Base-by-base conservation (phyloP, 2,329 filamentous ascomycete genomes). In the Sporothrix humicola region DNA sequence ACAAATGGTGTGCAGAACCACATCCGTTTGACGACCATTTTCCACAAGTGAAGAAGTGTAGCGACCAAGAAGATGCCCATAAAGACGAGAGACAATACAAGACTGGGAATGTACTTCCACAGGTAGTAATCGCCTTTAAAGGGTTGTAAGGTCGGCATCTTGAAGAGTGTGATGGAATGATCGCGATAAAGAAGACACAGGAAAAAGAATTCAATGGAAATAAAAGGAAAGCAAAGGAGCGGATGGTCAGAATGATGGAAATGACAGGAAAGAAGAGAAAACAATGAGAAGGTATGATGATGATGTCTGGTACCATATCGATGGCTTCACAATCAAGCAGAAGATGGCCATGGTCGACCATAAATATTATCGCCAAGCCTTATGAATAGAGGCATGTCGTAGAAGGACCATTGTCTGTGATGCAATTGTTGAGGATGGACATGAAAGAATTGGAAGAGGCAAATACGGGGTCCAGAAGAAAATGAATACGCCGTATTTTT, bases 61-160 rank as follows among this genome's bases (percentile, higher is more conserved):
- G 44, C 20, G 46, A 70, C 26, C 3, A 63, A 42, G 37, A 74
- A 74, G 15, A 74, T 13, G 10, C 26, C 46, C 4, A 61, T 56
- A 48, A 72, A 74, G 46, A 70, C 56, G 6, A 74, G 46, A 20
- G 73, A 65, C 8, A 66, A 26, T 6, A 70, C 65, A 10, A 72
- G 31, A 44, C 63, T 74, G n/a, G 73, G 73, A 23, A 74, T 56
- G 44, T 74, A 74, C 52, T 63, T 48, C 73, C 73, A 74, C 42
- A 74, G 44, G 37, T 66, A 71, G 7, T 68, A 61, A 13, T 23
- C 26, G 7, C 26, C 48, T 5, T 44, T 12, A 42, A 8, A 71
- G 1, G 26, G 23, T 17, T 71, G 17, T 17, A 71, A 26, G 15
- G 72, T 73, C 13, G 72, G 61, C 72, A 71, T 71, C 20, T 56